Base-by-base conservation (phyloP, 306 rosid species). In the Purshia tridentata region DNA sequence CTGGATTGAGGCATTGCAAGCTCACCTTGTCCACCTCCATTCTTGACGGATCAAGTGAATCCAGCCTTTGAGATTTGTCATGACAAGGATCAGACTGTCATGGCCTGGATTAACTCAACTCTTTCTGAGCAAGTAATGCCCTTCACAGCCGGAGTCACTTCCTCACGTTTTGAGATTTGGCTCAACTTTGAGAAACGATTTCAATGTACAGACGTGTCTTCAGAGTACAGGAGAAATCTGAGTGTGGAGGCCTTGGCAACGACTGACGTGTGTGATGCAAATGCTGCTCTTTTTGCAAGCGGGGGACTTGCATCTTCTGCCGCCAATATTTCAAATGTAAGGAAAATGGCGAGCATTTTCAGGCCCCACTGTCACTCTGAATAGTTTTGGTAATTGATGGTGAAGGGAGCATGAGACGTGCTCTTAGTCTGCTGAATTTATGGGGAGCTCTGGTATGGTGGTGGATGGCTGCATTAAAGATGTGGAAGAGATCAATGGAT, bases 381-480 rank as follows among this genome's bases (percentile, higher is more conserved):
- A 90, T 81, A 52, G 82, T 77, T 15, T 39, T 83, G 45, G 84
- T 80, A 42, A 60, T 83, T 12, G 87, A 83, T 60, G 87, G 87
- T 7, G 82, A 53, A 47, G 87, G 84, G 10, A 80, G 87, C 75
- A 63, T 72, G 77, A 70, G 87, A 46, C 77, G 84, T 70, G 87
- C 84, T 15, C 44, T 84, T 62, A 23, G 52, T 71, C 73, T 67
- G 84, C 84, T 39, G 77, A 72, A 7, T 76, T n/a, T 79, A 86
- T 10, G 50, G 93, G 90, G 8, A 88, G 96, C 93, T 61, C 82
- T 5, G 96, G 96, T 3, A 80, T 90, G 20, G 87, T 88, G 11
- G 88, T 90, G 2, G 86, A 88, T 77, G 93, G 96, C 0, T 90
- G 96, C 79, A 20, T 90, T 67, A 86, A 93, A 80, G 96, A 90